These are phyloP conservation scores for Fomitopsis pulvina DNA, from an alignment of 768 basidiomycete species.

Conservation along the genomic window DNA sequence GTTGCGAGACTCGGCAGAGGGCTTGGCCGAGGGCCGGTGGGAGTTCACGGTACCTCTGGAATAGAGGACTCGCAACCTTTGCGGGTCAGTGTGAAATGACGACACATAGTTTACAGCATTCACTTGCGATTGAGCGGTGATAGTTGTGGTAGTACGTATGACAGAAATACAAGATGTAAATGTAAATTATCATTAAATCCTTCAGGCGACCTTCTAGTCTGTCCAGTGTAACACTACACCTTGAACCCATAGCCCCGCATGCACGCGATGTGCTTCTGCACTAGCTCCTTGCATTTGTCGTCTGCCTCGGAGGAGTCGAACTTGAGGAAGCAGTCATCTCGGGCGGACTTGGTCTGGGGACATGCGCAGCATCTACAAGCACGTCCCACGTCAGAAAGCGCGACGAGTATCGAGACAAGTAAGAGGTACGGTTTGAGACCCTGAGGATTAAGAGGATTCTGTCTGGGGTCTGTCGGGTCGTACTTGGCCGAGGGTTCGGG, in stretches of 20 bases:
- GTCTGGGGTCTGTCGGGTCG: slow-evolving; percentile 69
- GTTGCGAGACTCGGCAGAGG: slow-evolving; percentile 86
- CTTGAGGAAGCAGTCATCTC: slow-evolving; percentile 92
- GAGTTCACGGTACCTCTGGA: slow-evolving; percentile 67
- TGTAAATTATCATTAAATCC: no score
- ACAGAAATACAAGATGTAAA: no score
- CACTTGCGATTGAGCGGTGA: no score
- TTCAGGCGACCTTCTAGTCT: no score
- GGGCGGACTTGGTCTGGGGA: slow-evolving; percentile 83
- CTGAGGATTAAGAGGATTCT: slow-evolving; percentile 87
- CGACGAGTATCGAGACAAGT: background rate
- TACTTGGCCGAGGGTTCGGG: slow-evolving; percentile 28
- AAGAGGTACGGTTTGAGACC: slow-evolving; percentile 87
- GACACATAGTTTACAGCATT: no score
- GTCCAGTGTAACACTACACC: slow-evolving; percentile 30
- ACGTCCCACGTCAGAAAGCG: background rate
- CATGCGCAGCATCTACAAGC: slow-evolving; percentile 86
- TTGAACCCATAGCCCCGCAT: slow-evolving; percentile 92
- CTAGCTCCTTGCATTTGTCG: slow-evolving; percentile 74
- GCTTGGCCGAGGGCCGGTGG: slow-evolving; percentile 83
- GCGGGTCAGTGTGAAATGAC: no score
- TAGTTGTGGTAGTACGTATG: no score
- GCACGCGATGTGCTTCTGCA: slow-evolving; percentile 80
- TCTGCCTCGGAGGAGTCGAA: slow-evolving; percentile 57
- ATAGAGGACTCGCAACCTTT: no score